A percentile compares a stretch with the other conserved stretches of the same genome.
Evolutionary conservation across 2,329 filamentous ascomycete genomes (phyloP).

Genomic region (Ceratocystis eucalypticola): DNA sequence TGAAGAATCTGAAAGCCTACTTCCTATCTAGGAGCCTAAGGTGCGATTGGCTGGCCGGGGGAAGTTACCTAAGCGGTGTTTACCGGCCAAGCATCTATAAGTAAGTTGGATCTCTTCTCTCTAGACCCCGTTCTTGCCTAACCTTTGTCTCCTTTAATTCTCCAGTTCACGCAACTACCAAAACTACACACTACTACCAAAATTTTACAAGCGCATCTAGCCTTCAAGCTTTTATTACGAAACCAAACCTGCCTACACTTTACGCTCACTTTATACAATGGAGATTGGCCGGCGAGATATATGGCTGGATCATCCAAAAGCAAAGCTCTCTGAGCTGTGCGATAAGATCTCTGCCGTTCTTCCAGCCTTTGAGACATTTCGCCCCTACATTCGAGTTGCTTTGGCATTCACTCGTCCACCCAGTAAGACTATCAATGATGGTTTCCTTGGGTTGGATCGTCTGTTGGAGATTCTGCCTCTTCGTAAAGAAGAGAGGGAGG

Average conservation of each 20-base stretch:
- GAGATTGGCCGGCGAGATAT: no score
- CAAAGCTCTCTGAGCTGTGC: background rate
- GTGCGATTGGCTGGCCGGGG: background rate
- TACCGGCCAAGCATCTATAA: background rate
- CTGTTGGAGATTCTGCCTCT: background rate
- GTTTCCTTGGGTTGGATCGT: background rate
- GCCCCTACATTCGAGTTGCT: background rate
- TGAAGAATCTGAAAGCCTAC: background rate
- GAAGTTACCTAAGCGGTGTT: background rate
- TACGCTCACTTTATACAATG: no score
- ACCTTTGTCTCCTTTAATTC: background rate
- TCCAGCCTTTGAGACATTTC: background rate
- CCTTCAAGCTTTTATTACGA: no score
- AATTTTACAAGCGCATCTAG: no score
- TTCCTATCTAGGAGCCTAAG: background rate
- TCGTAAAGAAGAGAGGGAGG: background rate
- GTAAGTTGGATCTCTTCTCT: background rate
- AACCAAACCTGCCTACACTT: no score
- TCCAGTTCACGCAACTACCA: slow-evolving; percentile 6
- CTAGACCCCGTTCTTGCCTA: background rate
- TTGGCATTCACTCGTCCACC: background rate
- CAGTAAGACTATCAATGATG: background rate
- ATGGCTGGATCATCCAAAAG: background rate
- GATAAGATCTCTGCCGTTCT: background rate
- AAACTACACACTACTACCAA: background rate